Evolutionary conservation across 225 moss, liverwort and hornwort genomes (phyloP), one percentile per base, ranked within the genome.

Genomic region (Rhytidiadelphus loreus): DNA sequence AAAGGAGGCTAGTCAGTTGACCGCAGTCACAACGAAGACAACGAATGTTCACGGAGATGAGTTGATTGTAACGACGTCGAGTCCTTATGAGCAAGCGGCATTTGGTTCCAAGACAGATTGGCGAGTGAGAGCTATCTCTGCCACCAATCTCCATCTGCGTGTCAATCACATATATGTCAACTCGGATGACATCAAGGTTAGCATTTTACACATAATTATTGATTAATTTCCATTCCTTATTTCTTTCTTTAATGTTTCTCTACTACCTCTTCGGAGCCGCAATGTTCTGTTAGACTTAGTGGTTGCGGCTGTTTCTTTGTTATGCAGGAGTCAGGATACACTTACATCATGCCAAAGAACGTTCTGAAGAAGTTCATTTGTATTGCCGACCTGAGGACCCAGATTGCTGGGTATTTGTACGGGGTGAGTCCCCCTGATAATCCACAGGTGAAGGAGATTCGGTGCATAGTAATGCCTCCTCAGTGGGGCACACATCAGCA

Each of bases 31-130:
- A 75, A 99, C 99, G 16, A 99, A 99, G 92, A 99, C 99, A 58
- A 99, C 99, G 39, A 99, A 99, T 90, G 99, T 99, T 53, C 99
- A 99, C 84, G 99, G 99, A 91, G 99, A 99, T 94, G 99, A 99
- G 80, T 86, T 99, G 93, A 99, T 99, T 89, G 99, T 99, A 55
- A 99, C 99, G 10, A 99, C 99, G 25, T 97, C 99, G 53, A 99
- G 99, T 93, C 99, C 99, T 37, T 99, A 99, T 85, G 99, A 99
- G 93, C 99, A 99, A 90, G 96, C 97, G 88, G 99, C 99, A 29
- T 99, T 99, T 85, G 99, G 99, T 80, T 99, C 99, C 26, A 99
- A 97, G 91, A 99, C 99, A 79, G 99, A 99, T 86, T 99, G 99
- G 99, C 96, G 99, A 89, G 99, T 99, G 55, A 95, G 99, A 90